Evolutionary conservation across 768 basidiomycete species (phyloP).

Genomic region (Mycena haematopus): DNA sequence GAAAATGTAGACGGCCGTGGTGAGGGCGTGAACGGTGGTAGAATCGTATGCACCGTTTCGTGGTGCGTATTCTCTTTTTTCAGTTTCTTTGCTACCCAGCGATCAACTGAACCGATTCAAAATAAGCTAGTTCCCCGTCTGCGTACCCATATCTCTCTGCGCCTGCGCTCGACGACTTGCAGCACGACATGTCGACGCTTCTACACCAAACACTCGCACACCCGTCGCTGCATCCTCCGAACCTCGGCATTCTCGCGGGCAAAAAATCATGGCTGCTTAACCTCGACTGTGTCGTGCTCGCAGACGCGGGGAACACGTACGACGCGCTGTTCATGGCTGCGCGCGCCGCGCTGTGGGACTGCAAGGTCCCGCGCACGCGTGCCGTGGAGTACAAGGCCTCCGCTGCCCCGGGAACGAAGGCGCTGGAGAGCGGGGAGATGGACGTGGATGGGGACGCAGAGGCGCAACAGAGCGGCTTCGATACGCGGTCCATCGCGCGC

Average conservation of each 20-base stretch:
- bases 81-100: background rate
- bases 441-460: constrained; percentile 54
- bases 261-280: constrained; percentile 80
- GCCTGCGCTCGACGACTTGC: constrained; percentile 74
- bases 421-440: constrained; percentile 50
- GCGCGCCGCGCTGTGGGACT: constrained; percentile 81
- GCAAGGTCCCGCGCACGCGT: constrained; percentile 77
- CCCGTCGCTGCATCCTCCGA: constrained; percentile 66
- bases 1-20: constrained; percentile 54
- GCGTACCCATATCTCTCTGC: constrained; percentile 77
- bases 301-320: constrained; percentile 76
- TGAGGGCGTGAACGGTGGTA: constrained; percentile 61
- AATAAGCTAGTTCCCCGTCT: constrained; percentile 72
- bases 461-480: constrained; percentile 56
- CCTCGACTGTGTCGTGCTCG: constrained; percentile 76
- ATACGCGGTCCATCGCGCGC: constrained; percentile 54
- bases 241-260: constrained; percentile 62
- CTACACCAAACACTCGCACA: constrained; percentile 72
- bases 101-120: constrained; percentile 29
- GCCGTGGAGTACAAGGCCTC: constrained; percentile 69
- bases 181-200: constrained; percentile 71
- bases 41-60: constrained; percentile 71
- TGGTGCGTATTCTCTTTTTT: constrained; percentile 64
- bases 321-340: constrained; percentile 84
- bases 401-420: constrained; percentile 28